Conservation (phyloP, 139 green algal genomes). For the Limnomonas spitsbergensis region DNA sequence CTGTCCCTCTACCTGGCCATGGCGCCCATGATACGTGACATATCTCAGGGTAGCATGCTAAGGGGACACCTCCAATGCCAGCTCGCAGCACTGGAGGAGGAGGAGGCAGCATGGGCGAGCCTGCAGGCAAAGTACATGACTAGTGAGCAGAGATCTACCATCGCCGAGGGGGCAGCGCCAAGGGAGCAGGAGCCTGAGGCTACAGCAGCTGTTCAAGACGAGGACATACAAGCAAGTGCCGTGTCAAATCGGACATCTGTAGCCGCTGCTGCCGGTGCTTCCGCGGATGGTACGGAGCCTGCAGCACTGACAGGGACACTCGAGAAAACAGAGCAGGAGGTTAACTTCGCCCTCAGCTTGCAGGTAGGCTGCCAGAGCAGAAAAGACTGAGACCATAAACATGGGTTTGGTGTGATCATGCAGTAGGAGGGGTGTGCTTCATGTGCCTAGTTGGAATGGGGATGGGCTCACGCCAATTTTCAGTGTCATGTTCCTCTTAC, state of each 20-base stretch:
- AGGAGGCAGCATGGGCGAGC: background rate
- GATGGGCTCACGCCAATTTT: background rate
- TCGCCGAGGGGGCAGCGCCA: background rate
- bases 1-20: background rate
- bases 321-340: background rate
- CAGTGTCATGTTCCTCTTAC: background rate
- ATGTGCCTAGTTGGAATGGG: background rate
- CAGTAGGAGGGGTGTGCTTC: background rate
- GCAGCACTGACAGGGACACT: background rate
- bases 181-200: background rate
- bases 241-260: too few species aligned
- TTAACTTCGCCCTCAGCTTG: background rate
- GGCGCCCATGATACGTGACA: constrained; percentile 6
- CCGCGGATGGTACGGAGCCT: background rate
- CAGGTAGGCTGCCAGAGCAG: background rate
- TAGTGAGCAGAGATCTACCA: background rate
- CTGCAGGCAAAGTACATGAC: background rate
- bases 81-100: constrained; percentile 1
- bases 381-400: background rate
- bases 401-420: background rate
- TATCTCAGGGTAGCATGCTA: background rate
- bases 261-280: background rate
- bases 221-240: background rate
- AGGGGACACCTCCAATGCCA: constrained; percentile 4
- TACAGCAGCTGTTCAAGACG: background rate